Conservation (phyloP, 345 rosid species). For the Salix arbutifolia region DNA sequence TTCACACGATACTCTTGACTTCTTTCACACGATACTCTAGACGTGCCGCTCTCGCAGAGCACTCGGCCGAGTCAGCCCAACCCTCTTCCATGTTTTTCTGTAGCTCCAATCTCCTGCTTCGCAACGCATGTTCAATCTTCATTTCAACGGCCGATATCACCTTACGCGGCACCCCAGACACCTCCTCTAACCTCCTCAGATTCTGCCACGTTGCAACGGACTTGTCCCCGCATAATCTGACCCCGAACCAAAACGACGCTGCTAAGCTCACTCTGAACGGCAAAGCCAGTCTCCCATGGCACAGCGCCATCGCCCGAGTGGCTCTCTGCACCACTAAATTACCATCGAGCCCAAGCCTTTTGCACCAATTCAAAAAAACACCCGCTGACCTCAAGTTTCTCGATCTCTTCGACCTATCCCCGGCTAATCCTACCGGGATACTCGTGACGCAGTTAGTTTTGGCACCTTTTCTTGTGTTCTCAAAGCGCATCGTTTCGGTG, state of each 20-base stretch:
- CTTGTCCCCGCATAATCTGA: slow-evolving; percentile 17
- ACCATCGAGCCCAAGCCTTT: slow-evolving; percentile 26
- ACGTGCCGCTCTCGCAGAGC: neutral
- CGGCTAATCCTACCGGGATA: neutral
- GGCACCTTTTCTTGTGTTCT: neutral
- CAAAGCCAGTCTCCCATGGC: slow-evolving; percentile 16
- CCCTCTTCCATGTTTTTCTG: slow-evolving; percentile 32
- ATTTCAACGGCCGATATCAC: slow-evolving; percentile 34
- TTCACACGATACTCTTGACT: neutral
- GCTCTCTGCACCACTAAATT: slow-evolving; percentile 19
- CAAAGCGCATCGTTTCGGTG: slow-evolving; percentile 7
- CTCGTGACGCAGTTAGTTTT: slow-evolving; percentile 5
- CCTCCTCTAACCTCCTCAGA: slow-evolving; percentile 31
- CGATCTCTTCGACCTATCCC: neutral
- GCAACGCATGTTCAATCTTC: slow-evolving; percentile 22
- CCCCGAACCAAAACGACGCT: slow-evolving; percentile 44
- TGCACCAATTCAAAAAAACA: slow-evolving; percentile 35
- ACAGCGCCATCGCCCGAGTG: slow-evolving; percentile 22
- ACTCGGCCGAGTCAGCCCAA: slow-evolving; percentile 52
- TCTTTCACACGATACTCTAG: neutral
- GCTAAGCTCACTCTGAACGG: slow-evolving; percentile 35
- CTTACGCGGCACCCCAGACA: slow-evolving; percentile 40
- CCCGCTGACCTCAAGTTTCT: slow-evolving; percentile 25
- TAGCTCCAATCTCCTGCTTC: neutral
- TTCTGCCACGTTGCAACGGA: slow-evolving; percentile 24